Base-by-base conservation (phyloP, 2,329 filamentous ascomycete genomes). In the Cladosporium sp. region DNA sequence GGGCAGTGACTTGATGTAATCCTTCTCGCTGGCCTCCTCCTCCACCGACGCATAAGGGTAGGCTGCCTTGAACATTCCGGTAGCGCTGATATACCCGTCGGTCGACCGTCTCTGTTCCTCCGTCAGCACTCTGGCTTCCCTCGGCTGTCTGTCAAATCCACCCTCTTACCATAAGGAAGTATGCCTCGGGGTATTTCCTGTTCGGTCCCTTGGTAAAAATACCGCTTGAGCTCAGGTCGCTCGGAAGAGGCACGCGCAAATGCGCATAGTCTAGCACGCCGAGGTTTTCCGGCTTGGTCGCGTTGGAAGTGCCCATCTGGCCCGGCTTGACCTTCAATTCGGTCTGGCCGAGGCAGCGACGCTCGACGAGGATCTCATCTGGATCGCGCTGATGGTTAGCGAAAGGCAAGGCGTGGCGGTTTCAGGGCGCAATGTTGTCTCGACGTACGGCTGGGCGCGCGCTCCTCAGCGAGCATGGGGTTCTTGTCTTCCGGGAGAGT, bases 261-360 rank as follows among this genome's bases (percentile, higher is more conserved):
- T 98, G 93, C 57, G 91, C 92, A 69, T 98, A 98, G 70, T 97
- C 93, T 67, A 98, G 95, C 40, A 85, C 82, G 45, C 88, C 89
- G 53, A 93, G 76, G 59, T 85, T 83, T 58, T 85, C 78, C 40
- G 82, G 76, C 66, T 88, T 88, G 50, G 83, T 81, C 56, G 88
- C 84, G 68, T 83, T 85, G 33, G 80, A 78, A 8, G 81, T 80
- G 53, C 81, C 82, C n/a, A 84, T 74, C 59, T 86, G 83, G 29
- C 84, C 83, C 62, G 89, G 83, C 73, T 90, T 93, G 46, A 91
- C 83, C 8, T 85, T 84, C 56, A 98, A 79, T 70, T 94, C 87
- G 19, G 93, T 98, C 72, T 95, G 91, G 40, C 92, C 93, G 39
- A 98, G 78, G 59, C 92, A 87, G 64, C 93, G 86, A 65, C 90